These are phyloP conservation scores for Cystobasidiaceae sp. DNA, from an alignment of 1,284 basidiomycete species.

Conservation along the genomic window DNA sequence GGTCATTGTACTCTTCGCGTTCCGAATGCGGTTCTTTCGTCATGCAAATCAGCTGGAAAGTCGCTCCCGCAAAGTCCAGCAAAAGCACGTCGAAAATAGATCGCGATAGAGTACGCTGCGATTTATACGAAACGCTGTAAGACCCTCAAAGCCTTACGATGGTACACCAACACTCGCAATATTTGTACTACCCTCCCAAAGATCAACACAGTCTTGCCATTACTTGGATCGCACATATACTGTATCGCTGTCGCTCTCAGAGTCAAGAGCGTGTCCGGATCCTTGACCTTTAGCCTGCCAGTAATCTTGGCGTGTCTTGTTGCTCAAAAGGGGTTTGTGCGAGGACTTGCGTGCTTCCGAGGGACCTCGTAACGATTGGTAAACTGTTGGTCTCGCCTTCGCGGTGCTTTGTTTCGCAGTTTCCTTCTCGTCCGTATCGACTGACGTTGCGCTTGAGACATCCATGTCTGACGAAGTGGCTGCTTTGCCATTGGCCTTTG, in stretches of 20 bases:
- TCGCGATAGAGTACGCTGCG: no score
- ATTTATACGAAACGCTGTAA: no score
- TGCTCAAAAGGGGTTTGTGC: no score
- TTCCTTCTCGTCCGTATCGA: neutral
- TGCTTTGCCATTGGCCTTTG: neutral
- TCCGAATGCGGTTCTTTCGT: conserved; percentile 1
- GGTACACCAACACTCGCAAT: neutral
- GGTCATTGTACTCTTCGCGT: conserved; percentile 16
- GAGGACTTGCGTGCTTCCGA: neutral
- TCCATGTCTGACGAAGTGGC: conserved; percentile 6
- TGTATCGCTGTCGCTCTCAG: neutral
- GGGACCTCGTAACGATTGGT: neutral
- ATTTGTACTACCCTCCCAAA: neutral
- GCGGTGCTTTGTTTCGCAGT: neutral
- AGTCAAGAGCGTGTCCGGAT: neutral
- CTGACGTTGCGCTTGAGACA: neutral
- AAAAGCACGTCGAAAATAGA: no score
- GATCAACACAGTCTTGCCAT: neutral
- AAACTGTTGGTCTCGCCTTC: neutral
- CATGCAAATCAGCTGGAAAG: neutral
- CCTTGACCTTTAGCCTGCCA: conserved; percentile 10
- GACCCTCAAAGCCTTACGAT: neutral
- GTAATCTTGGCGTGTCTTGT: no score
- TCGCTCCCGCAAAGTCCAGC: neutral
- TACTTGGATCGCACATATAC: conserved; percentile 8